Evolutionary conservation across 441 rosid species (phyloP).

Genomic region (Raphanus hybrid): DNA sequence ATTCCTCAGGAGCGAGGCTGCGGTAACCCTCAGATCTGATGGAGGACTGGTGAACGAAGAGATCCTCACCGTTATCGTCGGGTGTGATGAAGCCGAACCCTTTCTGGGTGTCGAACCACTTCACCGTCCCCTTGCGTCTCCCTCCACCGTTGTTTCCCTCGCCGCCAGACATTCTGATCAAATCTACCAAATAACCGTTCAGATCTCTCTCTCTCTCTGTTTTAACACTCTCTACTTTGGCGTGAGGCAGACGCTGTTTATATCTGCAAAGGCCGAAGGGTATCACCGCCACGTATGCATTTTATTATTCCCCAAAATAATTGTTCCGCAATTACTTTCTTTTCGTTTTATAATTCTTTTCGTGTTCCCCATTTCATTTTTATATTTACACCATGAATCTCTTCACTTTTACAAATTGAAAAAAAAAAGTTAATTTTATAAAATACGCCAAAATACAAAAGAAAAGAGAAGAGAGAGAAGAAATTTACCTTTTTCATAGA

Average conservation of each 20-base stretch:
- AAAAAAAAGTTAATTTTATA: too few relatives aligned
- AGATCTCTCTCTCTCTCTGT: conserved; percentile 14
- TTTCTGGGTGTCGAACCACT: conserved; percentile 74
- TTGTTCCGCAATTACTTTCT: neutral
- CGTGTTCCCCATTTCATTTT: conserved; percentile 4
- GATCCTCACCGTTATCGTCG: conserved; percentile 51
- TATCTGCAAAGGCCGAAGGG: conserved; percentile 30
- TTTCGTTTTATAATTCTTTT: neutral
- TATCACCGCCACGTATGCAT: conserved; percentile 55
- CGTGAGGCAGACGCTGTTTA: conserved; percentile 37
- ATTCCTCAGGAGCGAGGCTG: conserved; percentile 63
- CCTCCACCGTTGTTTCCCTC: conserved; percentile 49
- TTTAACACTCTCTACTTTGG: neutral
- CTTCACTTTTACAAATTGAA: conserved; percentile 32
- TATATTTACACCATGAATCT: conserved; percentile 2
- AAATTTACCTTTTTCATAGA: too few relatives aligned
- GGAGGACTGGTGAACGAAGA: conserved; percentile 79
- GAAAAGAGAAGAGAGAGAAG: neutral
- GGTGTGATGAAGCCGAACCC: conserved; percentile 50
- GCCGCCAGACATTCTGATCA: conserved; percentile 39
- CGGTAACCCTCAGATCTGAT: conserved; percentile 71
- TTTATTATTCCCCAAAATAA: neutral
- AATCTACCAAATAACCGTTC: conserved; percentile 21
- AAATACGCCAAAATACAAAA: neutral
- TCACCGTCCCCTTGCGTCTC: conserved; percentile 61